Base-by-base conservation (phyloP, 2,329 filamentous ascomycete genomes). In the Talaromyces sp. region DNA sequence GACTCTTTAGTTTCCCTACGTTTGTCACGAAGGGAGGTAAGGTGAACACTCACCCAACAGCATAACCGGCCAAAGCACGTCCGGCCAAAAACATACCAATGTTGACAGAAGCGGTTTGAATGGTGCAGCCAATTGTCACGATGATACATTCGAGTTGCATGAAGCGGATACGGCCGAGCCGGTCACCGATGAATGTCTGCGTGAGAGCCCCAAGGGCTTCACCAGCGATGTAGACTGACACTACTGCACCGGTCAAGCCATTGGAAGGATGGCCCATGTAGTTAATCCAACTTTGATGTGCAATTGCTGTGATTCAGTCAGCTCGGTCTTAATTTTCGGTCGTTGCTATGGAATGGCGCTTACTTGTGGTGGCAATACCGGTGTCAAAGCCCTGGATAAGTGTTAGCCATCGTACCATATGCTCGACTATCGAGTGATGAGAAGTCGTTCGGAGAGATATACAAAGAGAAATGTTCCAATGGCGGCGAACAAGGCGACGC, bases 381-480 rank as follows among this genome's bases (percentile, higher is more conserved):
- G 85, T 86, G 71, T 87, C 85, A 66, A 87, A 86, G 2, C 85
- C 85, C 83, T 85, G 54, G 22, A 54, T 27, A 14, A 11, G 27
- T 24, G 49, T 19, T 7, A 73, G 31, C 24, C 9, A 22, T 61
- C n/a, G 13, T 13, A 37, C 33, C 43, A 14, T 22, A 13, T 49
- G n/a, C 19, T 37, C 10, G 3, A 19, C 31, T 8, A 31, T 31
- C 19, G 31, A 16, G 16, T 7, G 7, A 43, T 13, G 10, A 43
- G n/a, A 6, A 31, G 22, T 11, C 22, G n/a, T 27, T 37, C 13
- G 43, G 22, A 13, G 14, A 54, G 2, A 43, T 83, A 49, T 78
- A 84, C 83, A 72, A 85, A 87, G 63, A 87, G 78, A 72, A 86
- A 86, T 0, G 85, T 86, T 68, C 85, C 85, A 61, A 87, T 85